These are phyloP conservation scores for Stentor coeruleus DNA, from an alignment of 73 alveolate species.

Conservation along the genomic window DNA sequence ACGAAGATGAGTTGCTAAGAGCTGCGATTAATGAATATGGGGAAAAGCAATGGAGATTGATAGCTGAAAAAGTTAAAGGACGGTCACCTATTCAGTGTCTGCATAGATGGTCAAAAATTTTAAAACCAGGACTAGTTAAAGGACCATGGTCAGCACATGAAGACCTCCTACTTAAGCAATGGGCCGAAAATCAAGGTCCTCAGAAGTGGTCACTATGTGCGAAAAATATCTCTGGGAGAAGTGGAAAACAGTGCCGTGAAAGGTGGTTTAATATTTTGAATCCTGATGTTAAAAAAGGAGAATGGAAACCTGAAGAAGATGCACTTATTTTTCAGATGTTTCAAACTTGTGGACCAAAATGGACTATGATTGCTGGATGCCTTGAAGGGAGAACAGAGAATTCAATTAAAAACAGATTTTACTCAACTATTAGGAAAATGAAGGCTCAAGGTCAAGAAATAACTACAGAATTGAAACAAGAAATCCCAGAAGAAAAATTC, in stretches of 20 bases:
- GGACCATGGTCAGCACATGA: slow-evolving; percentile 85
- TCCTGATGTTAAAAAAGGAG: slow-evolving; percentile 87
- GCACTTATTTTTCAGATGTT: slow-evolving; percentile 59
- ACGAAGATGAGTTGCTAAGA: slow-evolving; percentile 32
- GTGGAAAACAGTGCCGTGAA: slow-evolving; percentile 96
- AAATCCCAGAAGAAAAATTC: neutral
- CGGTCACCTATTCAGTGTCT: slow-evolving; percentile 75
- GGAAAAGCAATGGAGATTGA: slow-evolving; percentile 63
- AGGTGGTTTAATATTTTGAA: slow-evolving; percentile 92
- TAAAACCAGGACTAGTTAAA: slow-evolving; percentile 79
- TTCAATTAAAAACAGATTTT: slow-evolving; percentile 73
- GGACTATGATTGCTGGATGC: slow-evolving; percentile 70
- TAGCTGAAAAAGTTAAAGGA: slow-evolving; percentile 64
- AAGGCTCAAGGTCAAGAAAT: neutral
- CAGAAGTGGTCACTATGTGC: slow-evolving; percentile 66
- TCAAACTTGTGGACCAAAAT: slow-evolving; percentile 71
- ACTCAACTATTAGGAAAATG: slow-evolving; percentile 24
- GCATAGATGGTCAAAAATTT: slow-evolving; percentile 79
- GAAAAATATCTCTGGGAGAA: slow-evolving; percentile 58
- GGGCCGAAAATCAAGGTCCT: slow-evolving; percentile 73
- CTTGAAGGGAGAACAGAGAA: slow-evolving; percentile 83
- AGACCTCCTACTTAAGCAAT: slow-evolving; percentile 55
- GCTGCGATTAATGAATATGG: slow-evolving; percentile 36
- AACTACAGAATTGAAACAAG: neutral
- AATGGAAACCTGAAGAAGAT: slow-evolving; percentile 85